These are phyloP conservation scores for Sinapis alba DNA, from an alignment of 441 rosid genomes.

Conservation along the genomic window DNA sequence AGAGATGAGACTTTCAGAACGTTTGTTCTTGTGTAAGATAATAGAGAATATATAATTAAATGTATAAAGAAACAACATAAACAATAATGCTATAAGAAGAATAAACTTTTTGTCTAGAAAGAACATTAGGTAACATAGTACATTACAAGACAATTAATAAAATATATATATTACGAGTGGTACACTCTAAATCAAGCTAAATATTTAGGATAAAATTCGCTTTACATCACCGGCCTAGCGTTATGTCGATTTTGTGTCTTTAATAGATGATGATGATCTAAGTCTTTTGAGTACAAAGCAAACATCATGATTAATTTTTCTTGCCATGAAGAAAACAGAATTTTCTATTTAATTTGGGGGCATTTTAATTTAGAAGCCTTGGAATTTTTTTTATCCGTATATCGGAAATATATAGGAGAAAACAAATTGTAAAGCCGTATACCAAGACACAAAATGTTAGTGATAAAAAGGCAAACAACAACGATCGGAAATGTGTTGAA, in stretches of 20 bases:
- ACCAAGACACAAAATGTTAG: background rate
- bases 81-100: slow-evolving; percentile 22
- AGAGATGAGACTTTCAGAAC: slow-evolving; percentile 1
- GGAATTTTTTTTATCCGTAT: too few relatives aligned
- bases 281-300: slow-evolving; percentile 26
- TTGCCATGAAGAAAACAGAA: background rate
- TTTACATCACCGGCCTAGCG: slow-evolving; percentile 39
- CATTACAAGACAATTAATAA: slow-evolving; percentile 1
- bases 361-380: background rate
- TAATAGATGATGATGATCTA: slow-evolving; percentile 1
- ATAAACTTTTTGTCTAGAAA: background rate
- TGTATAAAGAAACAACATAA: slow-evolving; percentile 17
- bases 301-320: slow-evolving; percentile 10
- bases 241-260: slow-evolving; percentile 24
- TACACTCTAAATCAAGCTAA: slow-evolving; percentile 16
- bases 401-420: too few relatives aligned
- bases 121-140: slow-evolving; percentile 34
- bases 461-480: background rate
- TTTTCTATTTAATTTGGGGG: background rate
- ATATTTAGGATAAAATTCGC: slow-evolving; percentile 24
- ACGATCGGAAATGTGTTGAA: background rate
- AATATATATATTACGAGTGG: background rate
- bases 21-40: slow-evolving; percentile 15
- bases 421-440: background rate
- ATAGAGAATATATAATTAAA: slow-evolving; percentile 1